Evolutionary conservation across 1,139 yeast genomes (phyloP).

Genomic region (Hansenula anomala): DNA sequence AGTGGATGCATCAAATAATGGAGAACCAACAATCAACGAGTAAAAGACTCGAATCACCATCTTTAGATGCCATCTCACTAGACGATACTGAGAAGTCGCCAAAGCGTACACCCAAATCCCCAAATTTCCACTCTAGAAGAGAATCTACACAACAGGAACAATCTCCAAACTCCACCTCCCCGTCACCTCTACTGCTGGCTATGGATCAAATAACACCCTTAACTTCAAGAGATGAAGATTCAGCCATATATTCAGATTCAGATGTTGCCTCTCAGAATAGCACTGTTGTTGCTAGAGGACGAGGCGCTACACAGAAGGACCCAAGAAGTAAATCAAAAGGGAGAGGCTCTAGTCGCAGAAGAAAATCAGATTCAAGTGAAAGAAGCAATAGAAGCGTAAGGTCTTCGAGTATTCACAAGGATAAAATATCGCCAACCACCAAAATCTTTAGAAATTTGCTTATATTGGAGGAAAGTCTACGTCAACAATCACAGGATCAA

Average conservation of each 20-base stretch:
- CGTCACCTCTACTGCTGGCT: slow-evolving; percentile 29
- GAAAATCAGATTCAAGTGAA: slow-evolving; percentile 18
- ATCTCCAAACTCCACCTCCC: slow-evolving; percentile 7
- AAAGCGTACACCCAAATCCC: background rate
- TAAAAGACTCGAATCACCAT: background rate
- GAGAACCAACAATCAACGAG: background rate
- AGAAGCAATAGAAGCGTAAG: slow-evolving; percentile 19
- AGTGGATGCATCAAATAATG: too few species aligned
- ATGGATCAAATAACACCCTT: slow-evolving; percentile 24
- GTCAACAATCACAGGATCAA: slow-evolving; percentile 77
- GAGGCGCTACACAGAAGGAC: slow-evolving; percentile 4
- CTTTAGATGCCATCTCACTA: background rate
- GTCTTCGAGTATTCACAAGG: slow-evolving; percentile 21
- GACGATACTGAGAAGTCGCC: slow-evolving; percentile 2
- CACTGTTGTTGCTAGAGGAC: slow-evolving; percentile 8
- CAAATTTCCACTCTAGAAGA: background rate
- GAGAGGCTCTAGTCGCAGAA: slow-evolving; percentile 10
- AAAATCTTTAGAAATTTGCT: slow-evolving; percentile 75
- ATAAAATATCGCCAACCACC: slow-evolving; percentile 48
- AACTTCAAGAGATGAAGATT: slow-evolving; percentile 29
- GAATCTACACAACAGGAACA: background rate
- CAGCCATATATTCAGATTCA: slow-evolving; percentile 31
- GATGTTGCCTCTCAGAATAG: slow-evolving; percentile 27
- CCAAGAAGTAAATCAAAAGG: slow-evolving; percentile 5
- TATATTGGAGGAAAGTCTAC: slow-evolving; percentile 76